phyloP scores from a whole-genome alignment of 2,329 filamentous ascomycete genomes.

The Aspergillus viridinutans region DNA sequence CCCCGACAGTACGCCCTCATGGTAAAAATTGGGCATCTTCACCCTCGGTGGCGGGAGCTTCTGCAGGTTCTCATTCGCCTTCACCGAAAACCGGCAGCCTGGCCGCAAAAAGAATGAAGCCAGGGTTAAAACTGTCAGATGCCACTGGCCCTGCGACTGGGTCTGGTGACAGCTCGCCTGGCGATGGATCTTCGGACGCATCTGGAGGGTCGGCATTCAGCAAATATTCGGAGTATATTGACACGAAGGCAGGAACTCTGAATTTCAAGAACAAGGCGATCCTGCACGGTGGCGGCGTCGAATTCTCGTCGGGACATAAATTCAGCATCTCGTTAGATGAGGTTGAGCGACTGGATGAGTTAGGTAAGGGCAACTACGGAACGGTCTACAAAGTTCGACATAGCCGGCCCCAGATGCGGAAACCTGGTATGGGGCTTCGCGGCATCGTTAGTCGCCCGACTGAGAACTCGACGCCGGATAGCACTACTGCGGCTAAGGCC shows the following conservation, averaged over 20 bases:
- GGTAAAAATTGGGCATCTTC: slow-evolving; percentile 32
- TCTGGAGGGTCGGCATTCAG: slow-evolving; percentile 51
- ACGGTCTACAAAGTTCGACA: slow-evolving; percentile 97
- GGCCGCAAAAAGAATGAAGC: slow-evolving; percentile 46
- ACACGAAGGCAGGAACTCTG: slow-evolving; percentile 84
- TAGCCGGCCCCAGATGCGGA: slow-evolving; percentile 62
- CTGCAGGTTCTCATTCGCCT: slow-evolving; percentile 32
- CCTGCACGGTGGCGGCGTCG: slow-evolving; percentile 82
- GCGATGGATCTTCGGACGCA: slow-evolving; percentile 13
- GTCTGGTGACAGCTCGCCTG: slow-evolving; percentile 36
- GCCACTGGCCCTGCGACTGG: slow-evolving; percentile 45
- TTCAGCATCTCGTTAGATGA: slow-evolving; percentile 96
- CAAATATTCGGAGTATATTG: slow-evolving; percentile 76
- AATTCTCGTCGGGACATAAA: slow-evolving; percentile 83
- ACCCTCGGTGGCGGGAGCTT: slow-evolving; percentile 14
- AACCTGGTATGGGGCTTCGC: slow-evolving; percentile 56
- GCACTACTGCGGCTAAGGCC: slow-evolving; percentile 10
- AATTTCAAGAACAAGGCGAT: slow-evolving; percentile 91
- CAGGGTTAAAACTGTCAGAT: slow-evolving; percentile 47
- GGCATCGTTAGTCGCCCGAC: slow-evolving; percentile 51
- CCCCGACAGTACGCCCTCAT: slow-evolving; percentile 24
- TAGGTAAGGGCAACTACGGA: slow-evolving; percentile 97
- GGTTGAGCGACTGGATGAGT: slow-evolving; percentile 84
- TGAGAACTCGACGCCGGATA: slow-evolving; percentile 13
- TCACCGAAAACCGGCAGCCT: slow-evolving; percentile 43